A percentile compares a stretch with the other conserved stretches of the same genome.
phyloP scores from a whole-genome alignment of 345 rosid genomes.

The Crucihimalaya himalaica region DNA sequence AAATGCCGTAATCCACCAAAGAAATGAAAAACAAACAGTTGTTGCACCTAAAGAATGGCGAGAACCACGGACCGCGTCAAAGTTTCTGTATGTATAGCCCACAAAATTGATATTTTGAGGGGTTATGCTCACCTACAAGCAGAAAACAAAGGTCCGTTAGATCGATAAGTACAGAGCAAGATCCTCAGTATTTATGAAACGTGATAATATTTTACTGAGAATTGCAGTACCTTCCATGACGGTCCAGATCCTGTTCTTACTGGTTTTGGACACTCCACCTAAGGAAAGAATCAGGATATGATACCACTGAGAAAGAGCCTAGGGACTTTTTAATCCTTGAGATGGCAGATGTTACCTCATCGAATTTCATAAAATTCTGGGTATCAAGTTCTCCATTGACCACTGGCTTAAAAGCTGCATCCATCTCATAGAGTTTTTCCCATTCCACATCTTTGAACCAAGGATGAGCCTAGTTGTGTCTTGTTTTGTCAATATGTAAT shows the following conservation, averaged over 20 bases:
- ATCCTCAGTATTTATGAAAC: neutral
- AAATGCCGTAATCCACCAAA: neutral
- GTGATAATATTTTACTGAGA: neutral
- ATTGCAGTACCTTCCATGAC: constrained; percentile 61
- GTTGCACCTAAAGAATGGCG: constrained; percentile 55
- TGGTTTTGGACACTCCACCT: constrained; percentile 57
- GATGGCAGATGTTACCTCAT: constrained; percentile 56
- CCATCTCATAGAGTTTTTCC: constrained; percentile 80
- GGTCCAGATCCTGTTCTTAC: constrained; percentile 73
- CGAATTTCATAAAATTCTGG: constrained; percentile 87
- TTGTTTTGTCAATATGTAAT: constrained; percentile 26
- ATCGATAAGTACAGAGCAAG: constrained; percentile 21
- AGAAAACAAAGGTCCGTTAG: neutral
- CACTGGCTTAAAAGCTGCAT: constrained; percentile 89
- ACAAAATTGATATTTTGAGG: constrained; percentile 81
- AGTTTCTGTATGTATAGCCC: constrained; percentile 91
- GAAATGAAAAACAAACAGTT: neutral
- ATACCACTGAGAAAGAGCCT: neutral
- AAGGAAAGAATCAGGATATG: constrained; percentile 22
- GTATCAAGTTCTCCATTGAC: constrained; percentile 88
- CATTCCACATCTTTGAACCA: constrained; percentile 89
- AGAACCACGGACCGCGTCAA: constrained; percentile 71
- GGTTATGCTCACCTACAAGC: constrained; percentile 53
- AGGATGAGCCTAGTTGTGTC: constrained; percentile 68
- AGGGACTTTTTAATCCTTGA: neutral